Base-by-base conservation (phyloP, 768 basidiomycete species). In the Hypsizygus marmoreus region DNA sequence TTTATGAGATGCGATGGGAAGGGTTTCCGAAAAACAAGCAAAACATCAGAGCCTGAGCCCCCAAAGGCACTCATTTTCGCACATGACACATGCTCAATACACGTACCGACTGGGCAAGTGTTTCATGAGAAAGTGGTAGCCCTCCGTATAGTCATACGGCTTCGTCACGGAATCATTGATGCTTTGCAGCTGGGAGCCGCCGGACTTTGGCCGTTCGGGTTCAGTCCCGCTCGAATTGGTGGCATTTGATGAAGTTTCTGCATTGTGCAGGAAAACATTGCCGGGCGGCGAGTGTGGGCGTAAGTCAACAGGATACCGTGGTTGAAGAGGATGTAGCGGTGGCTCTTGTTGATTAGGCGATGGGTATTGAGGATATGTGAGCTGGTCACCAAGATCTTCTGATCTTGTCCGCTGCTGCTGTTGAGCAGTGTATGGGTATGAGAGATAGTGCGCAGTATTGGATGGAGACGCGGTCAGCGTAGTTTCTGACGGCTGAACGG, bases 121-220 rank as follows among this genome's bases (percentile, higher is more conserved):
- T 70, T 92, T 90, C 92, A 98, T 97, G 55, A 97, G 74, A 64
- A 89, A 91, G 64, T 97, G 95, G 62, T 97, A 97, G 16, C 93
- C 93, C 71, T 97, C 88, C 12, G 92, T 95, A 59, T 97, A 97
- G 63, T 95, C 93, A 61, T 93, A 95, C 4, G 92, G 88, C 59
- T 79, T 75, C 12, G 83, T 80, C 34, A 85, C 75, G 79, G 82
- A 63, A 69, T 81, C 74, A 72, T 76, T 70, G 73, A 89, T 68
- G 71, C 77, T 70, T 72, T 84, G 76, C 48, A 79, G 58, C 51
- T 73, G 67, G 4, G 72, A 73, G 23, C 62, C 58, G 43, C 60
- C 54, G 9, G 68, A 60, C 24, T 60, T 58, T 5, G 55, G 60
- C 17, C 58, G 50, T 13, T 59, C 49, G 36, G 64, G 51, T 11